Evolutionary conservation across 1,284 basidiomycete species (phyloP).

Genomic region (Sphagnurus paluster): DNA sequence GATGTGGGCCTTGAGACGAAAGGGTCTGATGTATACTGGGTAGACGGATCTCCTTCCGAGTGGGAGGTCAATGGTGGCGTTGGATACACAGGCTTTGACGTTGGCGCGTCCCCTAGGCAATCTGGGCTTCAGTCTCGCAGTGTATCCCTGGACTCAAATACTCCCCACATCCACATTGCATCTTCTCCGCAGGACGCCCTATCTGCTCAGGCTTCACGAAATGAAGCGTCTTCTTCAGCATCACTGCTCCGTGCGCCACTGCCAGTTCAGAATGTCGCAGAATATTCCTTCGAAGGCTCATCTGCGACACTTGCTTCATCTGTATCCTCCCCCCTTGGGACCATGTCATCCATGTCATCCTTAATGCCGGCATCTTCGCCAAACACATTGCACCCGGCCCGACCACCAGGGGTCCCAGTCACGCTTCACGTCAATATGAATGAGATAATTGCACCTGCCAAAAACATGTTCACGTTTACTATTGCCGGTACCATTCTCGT

Average conservation of each 20-base stretch:
- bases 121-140: constrained; percentile 34
- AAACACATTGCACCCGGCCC: constrained; percentile 23
- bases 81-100: constrained; percentile 70
- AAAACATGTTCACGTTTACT: constrained; percentile 62
- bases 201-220: constrained; percentile 31
- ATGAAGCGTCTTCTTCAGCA: constrained; percentile 46
- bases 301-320: constrained; percentile 35
- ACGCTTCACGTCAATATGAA: constrained; percentile 79
- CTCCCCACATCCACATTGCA: constrained; percentile 24
- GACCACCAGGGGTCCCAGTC: constrained; percentile 53
- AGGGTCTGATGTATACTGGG: constrained; percentile 68
- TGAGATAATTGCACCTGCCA: constrained; percentile 63
- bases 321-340: constrained; percentile 48
- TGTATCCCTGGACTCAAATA: constrained; percentile 49
- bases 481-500: constrained; percentile 67
- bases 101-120: constrained; percentile 37
- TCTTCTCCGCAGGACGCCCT: constrained; percentile 15
- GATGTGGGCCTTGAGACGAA: constrained; percentile 69
- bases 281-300: constrained; percentile 73
- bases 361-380: constrained; percentile 41
- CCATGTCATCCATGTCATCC: constrained; percentile 58
- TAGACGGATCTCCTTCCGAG: constrained; percentile 42
- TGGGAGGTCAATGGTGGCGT: constrained; percentile 65
- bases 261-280: constrained; percentile 57
- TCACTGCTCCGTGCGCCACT: constrained; percentile 70